Evolutionary conservation across 2,329 filamentous ascomycete species (phyloP).

Genomic region (Colletotrichum lini): DNA sequence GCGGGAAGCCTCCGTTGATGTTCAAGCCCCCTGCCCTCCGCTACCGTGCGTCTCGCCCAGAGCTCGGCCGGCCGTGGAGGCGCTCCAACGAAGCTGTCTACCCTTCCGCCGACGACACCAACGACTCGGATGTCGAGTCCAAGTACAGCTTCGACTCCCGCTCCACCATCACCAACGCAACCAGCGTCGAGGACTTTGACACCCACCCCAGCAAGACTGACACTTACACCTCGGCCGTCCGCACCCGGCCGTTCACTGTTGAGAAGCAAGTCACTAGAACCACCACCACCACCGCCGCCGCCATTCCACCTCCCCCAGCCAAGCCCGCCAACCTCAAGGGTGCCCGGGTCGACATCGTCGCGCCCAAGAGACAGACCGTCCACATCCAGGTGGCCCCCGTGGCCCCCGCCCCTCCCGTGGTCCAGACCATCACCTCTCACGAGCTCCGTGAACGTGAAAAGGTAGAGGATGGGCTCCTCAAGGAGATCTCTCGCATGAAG

Average conservation of each 20-base stretch:
- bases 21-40: constrained; percentile 42
- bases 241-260: constrained; percentile 15
- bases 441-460: constrained; percentile 37
- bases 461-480: constrained; percentile 32
- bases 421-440: constrained; percentile 26
- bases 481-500: constrained; percentile 39
- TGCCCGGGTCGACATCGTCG: constrained; percentile 32
- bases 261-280: constrained; percentile 29
- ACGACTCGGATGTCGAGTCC: constrained; percentile 42
- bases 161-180: constrained; percentile 40
- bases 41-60: constrained; percentile 32
- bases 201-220: constrained; percentile 27
- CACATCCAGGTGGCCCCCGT: constrained; percentile 28
- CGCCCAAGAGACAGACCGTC: constrained; percentile 18
- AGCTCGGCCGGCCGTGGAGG: constrained; percentile 36
- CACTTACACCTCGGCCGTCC: constrained; percentile 14
- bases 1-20: constrained; percentile 31
- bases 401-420: constrained; percentile 30
- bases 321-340: constrained; percentile 40
- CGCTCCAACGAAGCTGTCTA: constrained; percentile 27
- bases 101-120: constrained; percentile 39
- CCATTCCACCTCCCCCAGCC: constrained; percentile 26
- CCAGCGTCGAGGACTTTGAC: constrained; percentile 39
- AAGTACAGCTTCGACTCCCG: constrained; percentile 40
- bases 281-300: background rate